phyloP scores from a whole-genome alignment of 2,329 filamentous ascomycete genomes.

The Scedosporium dehoogii region DNA sequence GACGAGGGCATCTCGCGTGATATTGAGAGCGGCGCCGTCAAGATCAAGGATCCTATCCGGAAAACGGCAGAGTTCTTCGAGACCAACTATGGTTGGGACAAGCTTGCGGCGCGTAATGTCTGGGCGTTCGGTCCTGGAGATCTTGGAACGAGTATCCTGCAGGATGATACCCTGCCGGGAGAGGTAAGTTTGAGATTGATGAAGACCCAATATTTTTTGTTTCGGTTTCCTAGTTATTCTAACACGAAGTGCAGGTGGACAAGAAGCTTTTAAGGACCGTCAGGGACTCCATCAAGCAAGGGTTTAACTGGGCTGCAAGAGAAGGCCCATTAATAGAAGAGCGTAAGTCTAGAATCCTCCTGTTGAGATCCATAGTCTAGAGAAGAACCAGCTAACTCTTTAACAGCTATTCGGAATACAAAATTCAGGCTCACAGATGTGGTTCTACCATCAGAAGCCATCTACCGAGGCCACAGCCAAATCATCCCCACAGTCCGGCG shows the following conservation, averaged over 20 bases:
- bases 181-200: conserved; percentile 57
- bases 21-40: conserved; percentile 83
- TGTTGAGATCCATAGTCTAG: no score
- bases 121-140: conserved; percentile 99
- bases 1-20: conserved; percentile 92
- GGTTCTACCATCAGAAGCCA: conserved; percentile 75
- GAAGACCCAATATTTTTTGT: conserved; percentile 1
- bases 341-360: conserved; percentile 47
- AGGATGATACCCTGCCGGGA: conserved; percentile 90
- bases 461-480: conserved; percentile 90
- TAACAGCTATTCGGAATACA: conserved; percentile 81
- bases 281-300: conserved; percentile 86
- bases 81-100: conserved; percentile 93
- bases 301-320: conserved; percentile 91
- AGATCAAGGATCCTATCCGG: conserved; percentile 83
- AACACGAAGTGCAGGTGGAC: conserved; percentile 54
- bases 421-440: conserved; percentile 96
- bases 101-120: conserved; percentile 86
- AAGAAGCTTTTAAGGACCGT: conserved; percentile 82
- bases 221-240: conserved; percentile 10
- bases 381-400: conserved; percentile 10
- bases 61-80: conserved; percentile 97
- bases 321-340: conserved; percentile 98
- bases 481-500: conserved; percentile 92
- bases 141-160: conserved; percentile 85